Base-by-base conservation (phyloP, 2,329 filamentous ascomycete genomes). In the Ustulina deusta region DNA sequence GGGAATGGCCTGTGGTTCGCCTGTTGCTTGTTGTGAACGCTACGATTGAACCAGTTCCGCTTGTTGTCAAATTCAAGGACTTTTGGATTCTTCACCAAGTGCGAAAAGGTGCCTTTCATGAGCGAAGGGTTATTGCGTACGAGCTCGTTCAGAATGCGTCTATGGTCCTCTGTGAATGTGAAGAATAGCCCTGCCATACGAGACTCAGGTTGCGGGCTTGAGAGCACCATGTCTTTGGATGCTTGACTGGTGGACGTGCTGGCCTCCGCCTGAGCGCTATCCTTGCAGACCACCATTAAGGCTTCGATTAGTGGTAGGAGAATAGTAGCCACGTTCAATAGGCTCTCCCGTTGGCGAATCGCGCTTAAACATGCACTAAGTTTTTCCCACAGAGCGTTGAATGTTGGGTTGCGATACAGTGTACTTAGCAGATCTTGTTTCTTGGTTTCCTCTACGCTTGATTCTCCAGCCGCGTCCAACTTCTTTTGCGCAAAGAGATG, bases 11-110 rank as follows among this genome's bases (percentile, higher is more conserved):
- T 89, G 52, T 76, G 75, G 49, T 63, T 69, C 7, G 91, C 86
- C 60, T 92, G 89, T 49, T 94, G 90, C 67, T 86, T 87, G 61
- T 88, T 87, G 61, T 99, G 96, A 11, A 99, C 90, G 76, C 93
- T 94, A 69, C 96, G 92, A 78, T 90, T 97, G 85, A 99, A 99
- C 86, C 97, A 99, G 82, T 97, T 98, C 75, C 96, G 94, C 85
- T 99, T 99, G 84, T 99, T 99, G 83, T 99, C 96, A 76, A 99
- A 99, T 78, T 99, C 96, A 13, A 99, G 85, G 3, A 99, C 97
- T 85, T 98, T 99, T 29, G 96, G 97, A 77, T 99, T 99, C 85
- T 97, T 97, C 70, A 98, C 96, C 55, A 99, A 83, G 17, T 99
- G 86, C 11, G 95, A 94, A 81, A 99, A 97, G 2, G 95, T 97